Evolutionary conservation across 305 asterid species (phyloP), one percentile per base, ranked within the genome.

Genomic region (Fraxinus latifolia): DNA sequence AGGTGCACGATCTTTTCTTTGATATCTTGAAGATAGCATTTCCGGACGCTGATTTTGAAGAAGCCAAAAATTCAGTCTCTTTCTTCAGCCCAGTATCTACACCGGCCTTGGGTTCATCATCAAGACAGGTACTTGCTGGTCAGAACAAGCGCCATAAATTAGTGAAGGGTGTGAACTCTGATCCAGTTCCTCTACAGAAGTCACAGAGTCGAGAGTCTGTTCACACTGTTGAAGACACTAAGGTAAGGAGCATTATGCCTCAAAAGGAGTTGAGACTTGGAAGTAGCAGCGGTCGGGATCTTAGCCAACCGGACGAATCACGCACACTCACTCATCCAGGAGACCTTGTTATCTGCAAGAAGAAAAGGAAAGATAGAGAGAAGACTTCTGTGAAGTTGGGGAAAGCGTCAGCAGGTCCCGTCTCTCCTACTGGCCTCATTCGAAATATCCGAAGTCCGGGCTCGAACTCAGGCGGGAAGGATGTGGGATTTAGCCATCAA

Each of bases 1-100:
- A 96, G 89, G 98, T 96, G 32, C 98, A 96, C 15, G 96, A 92
- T 81, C 98, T 96, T 85, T 96, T 96, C 91, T 96, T 96, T 8
- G 99, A 96, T 81, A 89, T 95, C 89, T 82, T 95, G 89, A 87
- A 90, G 87, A 87, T 92, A 72, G 93, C 94, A 82, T 93, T 96
- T 87, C 92, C 97, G 2, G 98, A 96, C 72, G 89, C 81, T 7
- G 99, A 96, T 85, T 96, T 95, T 58, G 90, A 91, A 79, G 98
- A 96, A 86, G 93, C 98, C 83, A 85, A 88, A 80, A 93, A 83
- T 53, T 87, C 97, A 23, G 80, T 95, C 83, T 89, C 96, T 42
- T 96, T 94, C 84, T 79, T 90, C 8, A 87, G 90, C 79, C 77
- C 92, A 0, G 80, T 44, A 32, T 62, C 91, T 58, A 83, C 89